Evolutionary conservation across 805 yeast genomes (phyloP), one percentile per base, ranked within the genome.

Genomic region (Starmera caribaea): DNA sequence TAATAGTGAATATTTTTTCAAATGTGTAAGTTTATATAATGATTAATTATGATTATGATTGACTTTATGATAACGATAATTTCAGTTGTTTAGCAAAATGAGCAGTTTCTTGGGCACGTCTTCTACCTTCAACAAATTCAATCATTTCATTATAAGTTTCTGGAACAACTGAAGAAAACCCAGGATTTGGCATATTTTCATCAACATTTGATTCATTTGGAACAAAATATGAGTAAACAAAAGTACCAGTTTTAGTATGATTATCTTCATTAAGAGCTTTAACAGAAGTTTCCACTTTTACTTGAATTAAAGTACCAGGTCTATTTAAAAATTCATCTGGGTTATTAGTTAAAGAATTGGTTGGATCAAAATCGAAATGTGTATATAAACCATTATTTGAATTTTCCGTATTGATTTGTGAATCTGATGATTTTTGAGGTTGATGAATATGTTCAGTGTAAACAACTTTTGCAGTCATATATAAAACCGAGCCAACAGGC

Each of bases 141-240:
- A 89, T 87, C 95, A 88, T 89, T 60, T 89, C 97, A 24, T 79
- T 73, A 55, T 89, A 89, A 1, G 94, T 76, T 57, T 83, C 83
- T 4, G 97, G 97, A 38, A 89, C 67, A 38, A 89, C 90, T 3
- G 86, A 74, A 36, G 79, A 73, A 50, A 72, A 79, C n/a, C 82
- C 81, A 16, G 81, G 81, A 32, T 49, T 49, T 4, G 44, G 38
- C 5, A 45, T 48, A 29, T 55, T 59, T 8, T 58, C 54, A 9
- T 49, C 55, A 7, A 7, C 8, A n/a, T 55, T 50, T 8, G 63
- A 49, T 42, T 74, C 76, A 51, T 73, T 71, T 41, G 89, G 86
- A 31, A 87, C 95, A 54, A 79, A 89, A 73, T 81, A 89, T 1
- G 96, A 85, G 61, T 80, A 89, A 40, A 87, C 83, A 57, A 89